These are phyloP conservation scores for Sordariomycetes sp. DNA, from an alignment of 2,329 filamentous ascomycete genomes.

Conservation along the genomic window DNA sequence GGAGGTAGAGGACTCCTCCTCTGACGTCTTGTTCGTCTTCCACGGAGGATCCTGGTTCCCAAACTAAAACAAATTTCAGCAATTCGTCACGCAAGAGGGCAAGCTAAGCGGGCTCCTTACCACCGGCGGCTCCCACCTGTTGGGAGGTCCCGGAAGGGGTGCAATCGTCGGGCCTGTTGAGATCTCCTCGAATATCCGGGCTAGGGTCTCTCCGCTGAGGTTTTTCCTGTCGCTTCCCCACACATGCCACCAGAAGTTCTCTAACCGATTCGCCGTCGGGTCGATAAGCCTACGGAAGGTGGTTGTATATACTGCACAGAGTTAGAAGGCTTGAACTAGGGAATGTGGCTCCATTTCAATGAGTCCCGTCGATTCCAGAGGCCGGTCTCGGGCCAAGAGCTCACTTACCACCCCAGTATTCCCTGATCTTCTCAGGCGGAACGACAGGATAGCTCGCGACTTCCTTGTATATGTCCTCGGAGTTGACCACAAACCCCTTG, in stretches of 20 bases:
- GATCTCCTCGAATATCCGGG: constrained; percentile 45
- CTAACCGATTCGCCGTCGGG: constrained; percentile 50
- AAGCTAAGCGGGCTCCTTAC: neutral
- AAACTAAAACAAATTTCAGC: neutral
- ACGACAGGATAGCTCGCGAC: constrained; percentile 40
- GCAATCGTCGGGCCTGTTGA: constrained; percentile 47
- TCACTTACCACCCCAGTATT: constrained; percentile 45
- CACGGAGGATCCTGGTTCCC: neutral
- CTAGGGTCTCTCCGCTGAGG: constrained; percentile 41
- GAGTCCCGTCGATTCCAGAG: constrained; percentile 7
- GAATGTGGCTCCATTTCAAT: constrained; percentile 5
- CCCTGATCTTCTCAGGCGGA: constrained; percentile 39
- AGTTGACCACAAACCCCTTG: constrained; percentile 46
- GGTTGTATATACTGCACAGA: constrained; percentile 44
- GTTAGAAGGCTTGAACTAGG: neutral
- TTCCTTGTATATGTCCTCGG: constrained; percentile 37
- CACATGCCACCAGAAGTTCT: constrained; percentile 59
- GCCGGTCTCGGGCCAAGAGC: constrained; percentile 5
- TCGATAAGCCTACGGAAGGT: constrained; percentile 48
- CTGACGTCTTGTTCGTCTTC: constrained; percentile 11
- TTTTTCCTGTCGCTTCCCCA: constrained; percentile 46
- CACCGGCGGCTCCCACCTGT: constrained; percentile 42
- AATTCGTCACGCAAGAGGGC: neutral
- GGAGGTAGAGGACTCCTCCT: constrained; percentile 8
- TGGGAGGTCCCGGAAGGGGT: constrained; percentile 40